Evolutionary conservation across 768 basidiomycete genomes (phyloP), one percentile per base, ranked within the genome.

Genomic region (Hydnomerulius pinastri): DNA sequence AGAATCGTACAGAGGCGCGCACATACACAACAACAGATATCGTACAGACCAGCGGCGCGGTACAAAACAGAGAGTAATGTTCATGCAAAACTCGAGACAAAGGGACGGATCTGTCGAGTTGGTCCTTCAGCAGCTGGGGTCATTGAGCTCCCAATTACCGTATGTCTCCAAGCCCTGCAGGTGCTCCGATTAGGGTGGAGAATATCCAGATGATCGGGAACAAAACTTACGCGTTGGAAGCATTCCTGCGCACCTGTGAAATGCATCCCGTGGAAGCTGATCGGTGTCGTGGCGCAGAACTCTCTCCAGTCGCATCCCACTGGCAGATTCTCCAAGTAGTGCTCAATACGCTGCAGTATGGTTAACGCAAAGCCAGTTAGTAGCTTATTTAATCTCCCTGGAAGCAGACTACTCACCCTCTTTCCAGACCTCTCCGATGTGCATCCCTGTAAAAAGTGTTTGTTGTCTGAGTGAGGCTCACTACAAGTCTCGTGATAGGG

Each of bases 251-350:
- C 54, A 30, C 65, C 50, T 0, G 39, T 40, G 17, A 70, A 72
- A 13, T 64, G 45, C 49, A 55, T 36, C 0, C 56, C 29, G 12
- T 49, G 35, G 40, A 71, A 66, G n/a, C 21, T n/a, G 10, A 48
- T 44, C 1, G 70, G 70, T 0, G 70, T 72, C 2, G 71, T 68
- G 1, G 68, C 66, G 43, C 69, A 71, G 48, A 72, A 70, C 13
- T 65, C 60, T 12, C 40, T 51, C 70, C 68, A 71, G n/a, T 70
- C 56, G 15, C 54, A 46, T 6, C 57, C 50, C 7, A 39, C 6
- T 0, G 60, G 68, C 11, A 71, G 46, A 30, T 67, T 59, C 42
- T 54, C 51, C 5, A 72, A 44, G 18, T 57, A 59, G 6, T 66
- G 60, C 12, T 64, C 60, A 29, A 65, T 50, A 25, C 54, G 51